Base-by-base conservation (phyloP, 2,329 filamentous ascomycete genomes). In the Colletotrichum liriopes region DNA sequence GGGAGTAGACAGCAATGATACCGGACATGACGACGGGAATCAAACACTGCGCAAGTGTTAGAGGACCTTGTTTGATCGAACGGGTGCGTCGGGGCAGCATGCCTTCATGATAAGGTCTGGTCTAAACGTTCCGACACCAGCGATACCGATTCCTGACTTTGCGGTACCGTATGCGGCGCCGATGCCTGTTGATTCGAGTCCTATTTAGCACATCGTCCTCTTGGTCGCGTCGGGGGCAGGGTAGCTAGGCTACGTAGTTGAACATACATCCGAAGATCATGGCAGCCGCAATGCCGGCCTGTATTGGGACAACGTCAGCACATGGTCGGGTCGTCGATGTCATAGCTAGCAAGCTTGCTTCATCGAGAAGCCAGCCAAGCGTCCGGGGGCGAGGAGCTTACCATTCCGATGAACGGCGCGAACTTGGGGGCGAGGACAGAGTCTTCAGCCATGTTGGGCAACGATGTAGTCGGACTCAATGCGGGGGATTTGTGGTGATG, bases 21-120 rank as follows among this genome's bases (percentile, higher is more conserved):
- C 96, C 96, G 78, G 96, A 97, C 96, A 99, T 99, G 87, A 99
- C 92, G 76, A 96, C 93, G 74, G 94, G 93, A 77, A 96, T 95
- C 65, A 96, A 86, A 69, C 93, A 95, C 93, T 95, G 77, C 43
- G 39, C 39, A 12, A 29, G 23, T 20, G 47, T 63, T 61, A 71
- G 65, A 56, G 5, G 52, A 14, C 41, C 26, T 35, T 37, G 11
- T 45, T 51, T 7, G 16, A 16, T 37, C 23, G 66, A 29, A 12
- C 11, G 43, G 18, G 20, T 41, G 55, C 18, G 9, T 41, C 20
- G 16, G 59, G n/a, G 18, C 41, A 52, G 69, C 82, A 45, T 84
- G 93, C 93, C 92, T 96, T 97, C 94, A 97, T 96, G 83, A 96
- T 96, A 76, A 97, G 87, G 81, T 96, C 93, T 71, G 94, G 93